phyloP scores from a whole-genome alignment of 2,329 filamentous ascomycete genomes.

The Davidsoniella australis region DNA sequence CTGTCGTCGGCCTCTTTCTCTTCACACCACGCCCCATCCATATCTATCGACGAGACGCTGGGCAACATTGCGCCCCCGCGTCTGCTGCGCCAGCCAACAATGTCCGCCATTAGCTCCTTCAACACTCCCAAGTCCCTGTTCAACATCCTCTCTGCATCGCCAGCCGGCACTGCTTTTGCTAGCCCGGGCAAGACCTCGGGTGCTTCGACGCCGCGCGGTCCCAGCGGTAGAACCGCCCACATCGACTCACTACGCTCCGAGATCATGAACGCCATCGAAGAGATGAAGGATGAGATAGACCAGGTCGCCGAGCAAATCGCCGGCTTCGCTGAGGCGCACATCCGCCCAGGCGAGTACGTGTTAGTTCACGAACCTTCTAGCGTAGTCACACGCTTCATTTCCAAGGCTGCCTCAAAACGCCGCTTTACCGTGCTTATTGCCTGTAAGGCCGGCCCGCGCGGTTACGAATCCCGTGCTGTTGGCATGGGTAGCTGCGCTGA shows the following conservation, averaged over 20 bases:
- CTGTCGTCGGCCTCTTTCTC: slow-evolving; percentile 19
- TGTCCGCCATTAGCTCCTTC: slow-evolving; percentile 47
- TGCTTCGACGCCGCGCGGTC: slow-evolving; percentile 31
- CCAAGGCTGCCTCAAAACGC: slow-evolving; percentile 73
- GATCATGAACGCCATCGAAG: slow-evolving; percentile 82
- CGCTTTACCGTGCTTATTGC: slow-evolving; percentile 83
- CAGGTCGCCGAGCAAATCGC: slow-evolving; percentile 90
- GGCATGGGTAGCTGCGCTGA: slow-evolving; percentile 1
- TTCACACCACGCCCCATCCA: slow-evolving; percentile 13
- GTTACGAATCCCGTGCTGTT: slow-evolving; percentile 20
- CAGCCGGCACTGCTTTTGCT: slow-evolving; percentile 45
- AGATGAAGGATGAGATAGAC: slow-evolving; percentile 88
- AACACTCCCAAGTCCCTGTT: slow-evolving; percentile 64
- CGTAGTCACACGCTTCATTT: slow-evolving; percentile 77
- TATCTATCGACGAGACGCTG: slow-evolving; percentile 14
- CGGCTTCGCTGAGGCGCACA: slow-evolving; percentile 72
- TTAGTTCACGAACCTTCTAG: slow-evolving; percentile 74
- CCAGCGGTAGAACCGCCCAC: slow-evolving; percentile 17
- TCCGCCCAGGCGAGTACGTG: slow-evolving; percentile 83
- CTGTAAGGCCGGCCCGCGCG: slow-evolving; percentile 34
- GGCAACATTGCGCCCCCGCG: slow-evolving; percentile 11
- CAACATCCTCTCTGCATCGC: slow-evolving; percentile 43
- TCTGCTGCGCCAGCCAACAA: slow-evolving; percentile 20
- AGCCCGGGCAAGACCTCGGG: slow-evolving; percentile 33
- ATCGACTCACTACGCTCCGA: slow-evolving; percentile 67